These are phyloP conservation scores for Ulota crispa DNA, from an alignment of 225 moss, liverwort and hornwort species.

Conservation along the genomic window DNA sequence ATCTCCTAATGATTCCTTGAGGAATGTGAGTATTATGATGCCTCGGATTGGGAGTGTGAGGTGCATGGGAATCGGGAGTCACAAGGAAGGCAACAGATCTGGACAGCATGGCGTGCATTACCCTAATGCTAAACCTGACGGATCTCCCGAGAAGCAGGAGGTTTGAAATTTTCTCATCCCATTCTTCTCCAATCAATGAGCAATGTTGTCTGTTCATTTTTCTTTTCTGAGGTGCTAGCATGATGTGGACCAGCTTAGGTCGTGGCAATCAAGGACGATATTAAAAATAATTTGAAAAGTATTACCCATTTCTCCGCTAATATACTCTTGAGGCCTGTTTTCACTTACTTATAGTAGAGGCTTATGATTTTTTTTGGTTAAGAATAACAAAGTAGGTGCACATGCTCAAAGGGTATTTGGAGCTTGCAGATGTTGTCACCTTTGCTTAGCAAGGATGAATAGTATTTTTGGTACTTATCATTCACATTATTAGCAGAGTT, in stretches of 20 bases:
- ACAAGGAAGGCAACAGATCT: constrained; percentile 43
- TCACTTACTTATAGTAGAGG: too few relatives aligned
- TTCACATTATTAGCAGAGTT: too few relatives aligned
- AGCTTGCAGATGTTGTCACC: too few relatives aligned
- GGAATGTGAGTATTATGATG: not conserved
- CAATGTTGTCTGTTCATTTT: too few relatives aligned
- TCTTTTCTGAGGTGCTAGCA: not conserved
- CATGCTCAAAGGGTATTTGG: too few relatives aligned
- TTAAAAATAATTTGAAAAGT: not conserved
- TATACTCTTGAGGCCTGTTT: too few relatives aligned
- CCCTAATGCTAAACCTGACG: constrained; percentile 40
- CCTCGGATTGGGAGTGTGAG: constrained; percentile 22
- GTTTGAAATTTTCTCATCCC: not conserved
- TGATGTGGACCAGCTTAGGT: not conserved
- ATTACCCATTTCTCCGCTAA: too few relatives aligned
- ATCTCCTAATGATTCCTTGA: not conserved
- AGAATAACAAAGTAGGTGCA: too few relatives aligned
- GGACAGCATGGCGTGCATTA: constrained; percentile 42
- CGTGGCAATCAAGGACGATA: not conserved
- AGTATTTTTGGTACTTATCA: too few relatives aligned
- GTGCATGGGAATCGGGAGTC: constrained; percentile 48
- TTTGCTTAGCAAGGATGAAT: too few relatives aligned
- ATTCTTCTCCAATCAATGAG: not conserved
- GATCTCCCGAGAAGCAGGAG: constrained; percentile 44
- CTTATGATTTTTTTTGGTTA: too few relatives aligned